Evolutionary conservation across 345 rosid species (phyloP), one percentile per base, ranked within the genome.

Genomic region (Sapria himalayana): DNA sequence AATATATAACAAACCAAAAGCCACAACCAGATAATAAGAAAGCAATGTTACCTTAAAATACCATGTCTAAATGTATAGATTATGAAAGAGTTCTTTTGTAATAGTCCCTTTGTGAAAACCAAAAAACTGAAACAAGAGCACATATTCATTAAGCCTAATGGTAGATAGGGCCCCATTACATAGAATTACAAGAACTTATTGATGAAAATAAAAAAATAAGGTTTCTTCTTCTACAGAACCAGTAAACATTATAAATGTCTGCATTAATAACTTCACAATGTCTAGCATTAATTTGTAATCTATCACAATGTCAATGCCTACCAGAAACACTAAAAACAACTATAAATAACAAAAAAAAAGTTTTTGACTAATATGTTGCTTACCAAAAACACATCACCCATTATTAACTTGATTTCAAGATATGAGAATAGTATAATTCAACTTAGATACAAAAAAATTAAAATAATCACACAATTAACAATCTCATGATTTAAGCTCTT

Each of bases 101-200:
- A 59, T 59, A 89, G 49, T 55, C 69, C 78, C 52, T 62, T 39
- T 35, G 79, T 60, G 56, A 85, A 85, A 42, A 47, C 36, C 64
- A 74, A 55, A 54, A 65, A 70, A 54, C 96, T 79, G 81, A 56
- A 70, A 55, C 49, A n/a, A n/a, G n/a, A n/a, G n/a, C n/a, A n/a
- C n/a, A n/a, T n/a, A n/a, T n/a, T n/a, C n/a, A n/a, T 22, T 56
- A 64, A 40, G 20, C 10, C 41, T 37, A 35, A 48, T 15, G 10
- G 17, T 33, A 37, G 45, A 58, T 54, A 41, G 93, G 80, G 57
- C 76, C 70, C 94, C 97, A 86, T 49, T 58, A 72, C 20, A 17
- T 45, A 25, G 69, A 58, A 55, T 33, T 61, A 69, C 50, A 79
- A 43, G 69, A 76, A 64, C 54, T 65, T 74, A 49, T 72, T 78